These are phyloP conservation scores for Aphanocladium album DNA, from an alignment of 2,329 filamentous ascomycete species.

Conservation along the genomic window DNA sequence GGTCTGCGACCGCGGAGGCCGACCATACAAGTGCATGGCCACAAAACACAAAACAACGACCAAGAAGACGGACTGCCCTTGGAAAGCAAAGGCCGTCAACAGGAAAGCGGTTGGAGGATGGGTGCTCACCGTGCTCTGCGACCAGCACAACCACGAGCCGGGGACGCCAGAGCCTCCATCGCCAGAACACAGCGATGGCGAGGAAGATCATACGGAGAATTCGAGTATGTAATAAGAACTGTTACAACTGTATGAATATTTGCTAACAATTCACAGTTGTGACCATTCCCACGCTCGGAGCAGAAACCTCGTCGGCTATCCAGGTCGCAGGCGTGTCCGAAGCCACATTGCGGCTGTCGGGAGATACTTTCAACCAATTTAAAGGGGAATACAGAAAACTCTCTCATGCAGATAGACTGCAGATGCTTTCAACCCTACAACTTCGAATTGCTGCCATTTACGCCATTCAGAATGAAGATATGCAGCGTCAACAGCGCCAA, in stretches of 20 bases:
- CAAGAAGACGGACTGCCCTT: constrained; percentile 42
- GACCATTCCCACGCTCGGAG: constrained; percentile 12
- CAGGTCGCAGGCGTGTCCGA: constrained; percentile 36
- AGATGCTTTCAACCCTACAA: constrained; percentile 35
- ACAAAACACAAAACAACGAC: constrained; percentile 42
- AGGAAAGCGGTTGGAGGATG: constrained; percentile 39
- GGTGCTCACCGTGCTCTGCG: constrained; percentile 40
- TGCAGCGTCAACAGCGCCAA: constrained; percentile 35
- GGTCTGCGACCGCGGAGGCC: constrained; percentile 40
- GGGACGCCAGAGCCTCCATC: constrained; percentile 39
- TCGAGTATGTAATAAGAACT: constrained; percentile 17
- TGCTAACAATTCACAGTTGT: constrained; percentile 10
- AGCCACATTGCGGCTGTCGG: constrained; percentile 34
- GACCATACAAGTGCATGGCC: constrained; percentile 39
- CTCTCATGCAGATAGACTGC: constrained; percentile 34
- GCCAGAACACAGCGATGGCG: constrained; percentile 27
- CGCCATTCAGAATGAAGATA: constrained; percentile 40
- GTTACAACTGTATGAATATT: neutral
- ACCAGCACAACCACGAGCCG: constrained; percentile 41
- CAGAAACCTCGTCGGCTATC: constrained; percentile 25
- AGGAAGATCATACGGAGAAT: constrained; percentile 27
- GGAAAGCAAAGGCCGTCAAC: constrained; percentile 41
- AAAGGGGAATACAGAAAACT: constrained; percentile 41
- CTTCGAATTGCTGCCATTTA: constrained; percentile 40
- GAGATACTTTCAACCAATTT: constrained; percentile 40